Conservation (phyloP, 495 filamentous ascomycete species). For the Darksidea phi region DNA sequence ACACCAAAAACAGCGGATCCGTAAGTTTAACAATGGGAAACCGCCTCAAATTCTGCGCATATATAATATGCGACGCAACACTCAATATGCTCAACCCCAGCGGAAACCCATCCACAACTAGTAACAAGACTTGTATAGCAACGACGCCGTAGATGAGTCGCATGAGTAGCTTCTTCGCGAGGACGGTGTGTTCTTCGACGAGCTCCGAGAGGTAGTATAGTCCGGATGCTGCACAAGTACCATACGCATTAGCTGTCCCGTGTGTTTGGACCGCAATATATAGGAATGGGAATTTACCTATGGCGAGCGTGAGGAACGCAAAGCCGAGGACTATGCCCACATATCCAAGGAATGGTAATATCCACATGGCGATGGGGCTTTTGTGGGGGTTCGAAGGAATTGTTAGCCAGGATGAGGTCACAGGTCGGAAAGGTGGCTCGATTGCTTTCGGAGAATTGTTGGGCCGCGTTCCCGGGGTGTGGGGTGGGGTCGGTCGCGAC, state of each 20-base stretch:
- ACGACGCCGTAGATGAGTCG: conserved; percentile 85
- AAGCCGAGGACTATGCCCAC: conserved; percentile 85
- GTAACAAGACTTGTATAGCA: conserved; percentile 68
- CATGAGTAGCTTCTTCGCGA: conserved; percentile 79
- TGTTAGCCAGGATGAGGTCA: conserved; percentile 29
- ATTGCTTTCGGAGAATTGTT: conserved; percentile 12
- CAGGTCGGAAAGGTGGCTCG: background rate
- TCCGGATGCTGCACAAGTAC: conserved; percentile 68
- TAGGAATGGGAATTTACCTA: conserved; percentile 57
- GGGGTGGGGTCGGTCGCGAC: background rate
- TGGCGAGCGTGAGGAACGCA: conserved; percentile 86
- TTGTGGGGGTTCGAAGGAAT: background rate
- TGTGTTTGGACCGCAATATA: background rate
- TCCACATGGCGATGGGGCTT: conserved; percentile 65
- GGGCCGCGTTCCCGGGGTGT: background rate
- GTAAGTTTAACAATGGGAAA: conserved; percentile 87
- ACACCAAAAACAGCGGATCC: conserved; percentile 83
- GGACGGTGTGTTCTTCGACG: conserved; percentile 94
- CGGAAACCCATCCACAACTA: conserved; percentile 81
- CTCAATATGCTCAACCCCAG: conserved; percentile 68
- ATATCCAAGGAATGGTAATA: conserved; percentile 86
- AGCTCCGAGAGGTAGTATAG: conserved; percentile 98
- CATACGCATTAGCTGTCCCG: conserved; percentile 4
- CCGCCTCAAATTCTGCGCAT: conserved; percentile 81
- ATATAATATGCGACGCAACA: conserved; percentile 79